These are phyloP conservation scores for Xylariaceae sp. DNA, from an alignment of 2,329 filamentous ascomycete genomes.

Conservation along the genomic window DNA sequence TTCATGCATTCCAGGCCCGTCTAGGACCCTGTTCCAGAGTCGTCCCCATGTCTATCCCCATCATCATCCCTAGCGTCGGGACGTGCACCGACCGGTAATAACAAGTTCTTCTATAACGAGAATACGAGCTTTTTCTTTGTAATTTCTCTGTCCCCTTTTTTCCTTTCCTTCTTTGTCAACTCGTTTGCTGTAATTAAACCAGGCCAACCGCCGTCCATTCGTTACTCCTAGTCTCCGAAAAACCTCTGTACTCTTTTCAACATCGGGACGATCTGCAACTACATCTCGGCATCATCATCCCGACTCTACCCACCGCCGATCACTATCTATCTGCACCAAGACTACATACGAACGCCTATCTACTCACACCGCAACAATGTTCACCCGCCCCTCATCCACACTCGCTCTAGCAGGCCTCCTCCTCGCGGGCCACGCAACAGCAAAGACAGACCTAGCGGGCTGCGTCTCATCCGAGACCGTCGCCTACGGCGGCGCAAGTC, in stretches of 20 bases:
- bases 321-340: conserved; percentile 16
- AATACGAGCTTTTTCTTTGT: background rate
- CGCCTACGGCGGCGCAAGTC: conserved; percentile 49
- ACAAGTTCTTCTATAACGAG: background rate
- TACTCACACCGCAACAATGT: too few relatives aligned
- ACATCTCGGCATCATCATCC: background rate
- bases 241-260: too few relatives aligned
- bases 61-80: too few relatives aligned
- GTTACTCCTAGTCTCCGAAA: too few relatives aligned
- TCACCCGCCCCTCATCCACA: conserved; percentile 7
- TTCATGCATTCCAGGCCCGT: too few relatives aligned
- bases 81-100: too few relatives aligned
- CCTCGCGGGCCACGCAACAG: conserved; percentile 45
- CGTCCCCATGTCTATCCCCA: too few relatives aligned
- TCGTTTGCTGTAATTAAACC: background rate
- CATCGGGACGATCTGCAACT: too few relatives aligned
- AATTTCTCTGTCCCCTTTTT: conserved; percentile 8
- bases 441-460: conserved; percentile 54
- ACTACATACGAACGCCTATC: too few relatives aligned
- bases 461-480: conserved; percentile 51
- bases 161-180: background rate
- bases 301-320: background rate
- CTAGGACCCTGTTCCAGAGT: too few relatives aligned
- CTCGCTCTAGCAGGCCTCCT: conserved; percentile 30
- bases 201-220: background rate